Evolutionary conservation across 306 rosid genomes (phyloP).

Genomic region (Lathyrus tuberosus): DNA sequence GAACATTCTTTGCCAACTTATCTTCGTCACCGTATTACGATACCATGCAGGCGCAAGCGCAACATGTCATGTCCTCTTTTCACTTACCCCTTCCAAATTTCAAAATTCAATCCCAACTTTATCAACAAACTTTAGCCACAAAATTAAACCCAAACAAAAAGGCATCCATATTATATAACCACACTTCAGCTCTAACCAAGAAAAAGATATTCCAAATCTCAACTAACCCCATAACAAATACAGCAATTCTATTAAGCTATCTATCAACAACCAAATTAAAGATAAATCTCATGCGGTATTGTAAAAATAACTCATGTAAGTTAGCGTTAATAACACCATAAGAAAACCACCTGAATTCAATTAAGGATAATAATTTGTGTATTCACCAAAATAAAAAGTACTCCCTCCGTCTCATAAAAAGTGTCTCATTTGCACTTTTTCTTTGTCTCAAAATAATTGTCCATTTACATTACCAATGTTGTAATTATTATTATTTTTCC

Average conservation of each 20-base stretch:
- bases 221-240: not conserved
- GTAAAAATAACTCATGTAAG: not conserved
- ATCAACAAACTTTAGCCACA: not conserved
- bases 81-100: not conserved
- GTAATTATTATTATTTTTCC: too few species aligned
- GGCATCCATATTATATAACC: not conserved
- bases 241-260: not conserved
- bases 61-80: not conserved
- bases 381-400: too few species aligned
- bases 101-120: conserved; percentile 1
- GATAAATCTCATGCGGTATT: not conserved
- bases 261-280: not conserved
- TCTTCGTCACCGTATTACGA: not conserved
- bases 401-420: too few species aligned
- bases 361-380: not conserved
- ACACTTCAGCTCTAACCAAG: not conserved
- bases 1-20: not conserved
- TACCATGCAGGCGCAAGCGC: too few species aligned
- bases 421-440: too few species aligned
- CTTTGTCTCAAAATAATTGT: too few species aligned
- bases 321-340: not conserved
- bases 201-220: conserved; percentile 5
- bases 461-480: too few species aligned
- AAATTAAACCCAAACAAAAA: not conserved
- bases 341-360: not conserved